phyloP scores from a whole-genome alignment of 2,329 filamentous ascomycete species.

The Fusarium domesticum region DNA sequence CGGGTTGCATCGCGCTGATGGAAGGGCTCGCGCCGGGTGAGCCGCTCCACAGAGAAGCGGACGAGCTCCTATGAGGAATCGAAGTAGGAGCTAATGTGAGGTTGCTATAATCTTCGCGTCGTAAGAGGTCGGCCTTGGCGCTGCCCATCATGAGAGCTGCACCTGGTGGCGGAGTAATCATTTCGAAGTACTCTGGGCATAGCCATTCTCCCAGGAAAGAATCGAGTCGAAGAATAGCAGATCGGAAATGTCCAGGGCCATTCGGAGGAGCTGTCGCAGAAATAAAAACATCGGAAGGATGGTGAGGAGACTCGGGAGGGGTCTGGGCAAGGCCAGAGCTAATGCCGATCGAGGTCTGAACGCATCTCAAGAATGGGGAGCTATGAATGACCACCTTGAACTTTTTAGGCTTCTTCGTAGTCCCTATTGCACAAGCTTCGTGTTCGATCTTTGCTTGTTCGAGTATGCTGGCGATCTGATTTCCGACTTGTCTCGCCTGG shows the following conservation, averaged over 20 bases:
- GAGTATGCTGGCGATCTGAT: conserved; percentile 74
- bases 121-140: conserved; percentile 83
- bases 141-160: conserved; percentile 83
- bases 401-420: conserved; percentile 47
- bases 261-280: conserved; percentile 30
- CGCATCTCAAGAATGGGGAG: conserved; percentile 89
- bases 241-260: conserved; percentile 42
- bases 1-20: conserved; percentile 14
- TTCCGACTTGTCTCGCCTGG: conserved; percentile 77
- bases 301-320: conserved; percentile 32
- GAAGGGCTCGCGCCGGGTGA: conserved; percentile 30
- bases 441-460: conserved; percentile 50
- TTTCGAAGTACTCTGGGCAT: conserved; percentile 86
- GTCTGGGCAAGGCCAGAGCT: conserved; percentile 74
- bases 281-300: conserved; percentile 36
- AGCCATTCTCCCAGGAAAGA: conserved; percentile 96
- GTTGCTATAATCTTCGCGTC: conserved; percentile 65
- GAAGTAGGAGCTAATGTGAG: conserved; percentile 34
- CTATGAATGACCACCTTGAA: conserved; percentile 84
- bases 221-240: conserved; percentile 73
- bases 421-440: conserved; percentile 29
- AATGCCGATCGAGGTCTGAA: conserved; percentile 88
- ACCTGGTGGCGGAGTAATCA: conserved; percentile 83
- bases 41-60: conserved; percentile 34
- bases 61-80: conserved; percentile 22